Evolutionary conservation across 2,329 filamentous ascomycete species (phyloP), one percentile per base, ranked within the genome.

Genomic region (Cyclaneusma minus): DNA sequence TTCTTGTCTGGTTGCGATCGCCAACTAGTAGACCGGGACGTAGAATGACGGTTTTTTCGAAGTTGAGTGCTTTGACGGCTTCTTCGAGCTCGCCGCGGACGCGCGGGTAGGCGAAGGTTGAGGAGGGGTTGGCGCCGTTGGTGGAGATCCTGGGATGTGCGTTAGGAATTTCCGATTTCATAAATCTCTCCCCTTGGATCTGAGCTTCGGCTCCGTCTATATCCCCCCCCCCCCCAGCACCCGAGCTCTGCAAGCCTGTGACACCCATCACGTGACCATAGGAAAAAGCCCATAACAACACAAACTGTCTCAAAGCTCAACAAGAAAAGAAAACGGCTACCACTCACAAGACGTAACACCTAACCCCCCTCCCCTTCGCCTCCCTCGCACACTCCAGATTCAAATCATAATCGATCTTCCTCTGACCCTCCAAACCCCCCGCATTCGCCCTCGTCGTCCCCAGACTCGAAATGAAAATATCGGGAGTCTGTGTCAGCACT

Each of bases 61-160:
- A 93, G 4, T 58, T 74, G 4, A 87, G 53, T 21, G 54, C 66
- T 47, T 68, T 67, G 32, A 93, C 64, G 10, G 70, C 60, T 17
- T 91, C 77, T 49, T 95, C 87, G 21, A 93, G 69, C 40, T 89
- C 80, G 13, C 69, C 72, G 60, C 94, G 94, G 81, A 94, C 89
- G 49, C 60, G 60, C 2, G 51, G 14, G 33, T 78, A 80, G 0
- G 57, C 49, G 5, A 76, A 46, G 2, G 40, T 58, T 36, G 55
- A 68, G 35, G 52, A 63, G 52, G 43, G 59, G 54, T 47, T 67
- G n/a, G 56, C 59, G 26, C 50, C 52, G 24, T 22, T 38, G 25
- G 16, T 55, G 16, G 20, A 61, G 27, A 49, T 43, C 3, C 18
- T 20, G 8, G 18, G 18, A 11, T 20, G 8, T n/a, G n/a, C n/a